Evolutionary conservation across 2,329 filamentous ascomycete genomes (phyloP), one percentile per base, ranked within the genome.

Genomic region (Orbilia brochopaga): DNA sequence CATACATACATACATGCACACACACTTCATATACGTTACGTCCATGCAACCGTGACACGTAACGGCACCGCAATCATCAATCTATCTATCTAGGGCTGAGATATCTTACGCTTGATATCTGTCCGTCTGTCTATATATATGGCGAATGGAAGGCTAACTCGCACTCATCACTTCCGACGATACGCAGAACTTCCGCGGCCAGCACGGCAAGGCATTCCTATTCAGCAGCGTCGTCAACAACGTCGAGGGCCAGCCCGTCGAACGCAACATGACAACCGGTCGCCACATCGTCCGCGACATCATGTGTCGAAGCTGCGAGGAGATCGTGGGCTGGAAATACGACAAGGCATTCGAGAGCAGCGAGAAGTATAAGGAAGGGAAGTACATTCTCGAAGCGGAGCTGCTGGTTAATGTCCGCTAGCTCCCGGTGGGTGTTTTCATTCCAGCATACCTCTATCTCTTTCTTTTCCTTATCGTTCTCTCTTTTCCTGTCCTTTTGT

Each of bases 351-450:
- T 90, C 79, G 94, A 99, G 82, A 81, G 83, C 35, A 88, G 85
- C 74, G 93, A 99, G 85, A 96, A 96, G 82, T 99, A 99, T 82
- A 99, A 99, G 83, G 94, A 99, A 83, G 92, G 92, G 63, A 99
- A 97, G 82, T 97, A 90, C 79, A 99, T 99, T 70, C 84, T 99
- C 65, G 93, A 97, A 83, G 90, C 90, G 32, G 92, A 96, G 82
- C 81, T 97, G 74, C 83, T 97, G 42, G 93, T 90, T 80, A 88
- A 87, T 75, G 92, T 97, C 72, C 69, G 74, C 52, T 73, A 55
- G 56, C 17, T 21, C 15, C 8, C 4, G 40, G 7, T 17, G 4
- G n/a, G 44, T 21, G 19, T 23, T 10, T 15, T 48, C 11, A 11
- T 6, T 19, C 17, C 4, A 4, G 19, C 3, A 21, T 19, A 15